These are phyloP conservation scores for Schwanniomyces etchellsii DNA, from an alignment of 1,139 yeast genomes.

Conservation along the genomic window DNA sequence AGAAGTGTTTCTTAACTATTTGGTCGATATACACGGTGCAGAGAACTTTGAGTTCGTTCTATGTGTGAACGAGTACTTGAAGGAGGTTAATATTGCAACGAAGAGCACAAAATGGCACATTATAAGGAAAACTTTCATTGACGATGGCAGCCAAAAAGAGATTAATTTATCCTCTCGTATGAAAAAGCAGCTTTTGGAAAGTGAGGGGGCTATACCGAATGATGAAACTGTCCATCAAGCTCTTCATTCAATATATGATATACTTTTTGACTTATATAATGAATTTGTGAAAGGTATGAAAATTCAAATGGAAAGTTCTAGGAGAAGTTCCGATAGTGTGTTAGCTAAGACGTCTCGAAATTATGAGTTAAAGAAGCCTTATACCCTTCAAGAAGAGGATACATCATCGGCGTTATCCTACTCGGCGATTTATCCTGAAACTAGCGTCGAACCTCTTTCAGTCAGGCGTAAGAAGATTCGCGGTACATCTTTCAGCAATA, in stretches of 20 bases:
- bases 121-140: constrained; percentile 20
- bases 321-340: neutral
- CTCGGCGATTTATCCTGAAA: too few relatives aligned
- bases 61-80: constrained; percentile 21
- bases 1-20: constrained; percentile 20
- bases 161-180: constrained; percentile 26
- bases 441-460: neutral
- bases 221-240: constrained; percentile 12
- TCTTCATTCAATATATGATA: constrained; percentile 23
- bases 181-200: constrained; percentile 10
- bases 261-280: constrained; percentile 28
- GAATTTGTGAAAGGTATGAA: constrained; percentile 23
- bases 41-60: constrained; percentile 32
- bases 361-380: neutral
- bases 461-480: constrained; percentile 11
- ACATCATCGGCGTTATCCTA: neutral
- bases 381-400: neutral
- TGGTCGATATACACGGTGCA: constrained; percentile 26
- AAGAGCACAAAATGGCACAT: constrained; percentile 17
- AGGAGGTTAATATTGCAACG: constrained; percentile 11
- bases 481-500: constrained; percentile 17
- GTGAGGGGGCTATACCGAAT: constrained; percentile 11
- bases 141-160: constrained; percentile 25
- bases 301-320: constrained; percentile 2
- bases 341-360: neutral